Evolutionary conservation across 495 filamentous ascomycete genomes (phyloP).

Genomic region (Neurospora sp.): DNA sequence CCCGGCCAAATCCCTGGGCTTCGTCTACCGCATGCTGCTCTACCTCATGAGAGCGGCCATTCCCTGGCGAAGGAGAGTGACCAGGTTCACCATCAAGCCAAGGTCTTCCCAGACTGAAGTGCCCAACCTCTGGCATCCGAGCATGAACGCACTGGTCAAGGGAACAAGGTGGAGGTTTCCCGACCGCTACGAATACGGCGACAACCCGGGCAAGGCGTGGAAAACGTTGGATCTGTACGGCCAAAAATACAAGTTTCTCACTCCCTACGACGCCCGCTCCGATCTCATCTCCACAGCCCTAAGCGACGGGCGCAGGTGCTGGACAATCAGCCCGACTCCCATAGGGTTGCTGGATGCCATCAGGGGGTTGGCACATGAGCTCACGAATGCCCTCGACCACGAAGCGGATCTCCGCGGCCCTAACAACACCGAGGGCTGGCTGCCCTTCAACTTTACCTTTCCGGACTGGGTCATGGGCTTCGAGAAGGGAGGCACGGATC

Average conservation of each 20-base stretch:
- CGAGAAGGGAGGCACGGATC: background rate
- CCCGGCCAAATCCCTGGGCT: background rate
- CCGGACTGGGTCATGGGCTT: background rate
- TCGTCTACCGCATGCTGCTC: background rate
- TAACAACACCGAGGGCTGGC: background rate
- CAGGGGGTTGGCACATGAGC: background rate
- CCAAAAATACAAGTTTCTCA: background rate
- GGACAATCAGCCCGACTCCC: background rate
- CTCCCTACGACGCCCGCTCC: background rate
- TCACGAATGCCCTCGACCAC: background rate
- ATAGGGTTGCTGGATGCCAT: background rate
- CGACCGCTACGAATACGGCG: background rate
- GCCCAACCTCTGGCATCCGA: background rate
- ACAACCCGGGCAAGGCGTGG: background rate
- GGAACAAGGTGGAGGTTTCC: background rate
- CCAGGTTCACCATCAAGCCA: background rate
- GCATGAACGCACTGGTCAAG: background rate
- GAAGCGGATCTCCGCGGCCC: background rate
- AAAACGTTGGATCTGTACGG: background rate
- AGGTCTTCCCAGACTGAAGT: background rate
- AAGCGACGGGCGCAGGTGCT: background rate
- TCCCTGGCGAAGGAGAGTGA: background rate
- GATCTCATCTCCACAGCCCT: background rate
- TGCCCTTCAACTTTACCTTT: background rate
- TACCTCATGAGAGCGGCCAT: background rate